Percentiles rank a stretch among this genome's conserved stretches.
These are phyloP conservation scores for Stereocaulon alpinum DNA, from an alignment of 495 filamentous ascomycete genomes.

Conservation along the genomic window DNA sequence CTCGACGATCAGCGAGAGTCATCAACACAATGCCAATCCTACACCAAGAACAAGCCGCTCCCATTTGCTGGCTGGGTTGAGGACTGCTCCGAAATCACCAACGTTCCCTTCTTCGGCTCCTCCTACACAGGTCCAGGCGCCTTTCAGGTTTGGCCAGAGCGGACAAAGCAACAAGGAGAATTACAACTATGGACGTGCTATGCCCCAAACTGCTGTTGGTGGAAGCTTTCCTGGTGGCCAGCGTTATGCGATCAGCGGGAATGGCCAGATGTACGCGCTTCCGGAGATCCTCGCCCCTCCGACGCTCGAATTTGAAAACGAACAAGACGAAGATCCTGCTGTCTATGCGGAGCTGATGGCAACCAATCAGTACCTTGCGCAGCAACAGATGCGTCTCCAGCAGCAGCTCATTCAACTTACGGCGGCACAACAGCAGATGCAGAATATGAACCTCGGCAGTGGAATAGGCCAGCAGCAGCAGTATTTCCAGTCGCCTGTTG, in stretches of 20 bases:
- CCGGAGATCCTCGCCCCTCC: slow-evolving; percentile 81
- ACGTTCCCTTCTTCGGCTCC: slow-evolving; percentile 58
- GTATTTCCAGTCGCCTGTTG: slow-evolving; percentile 29
- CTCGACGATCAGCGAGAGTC: slow-evolving; percentile 54
- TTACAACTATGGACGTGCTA: slow-evolving; percentile 34
- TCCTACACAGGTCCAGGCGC: slow-evolving; percentile 42
- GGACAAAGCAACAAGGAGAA: slow-evolving; percentile 33
- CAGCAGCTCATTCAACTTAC: slow-evolving; percentile 48
- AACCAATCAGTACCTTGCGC: slow-evolving; percentile 74
- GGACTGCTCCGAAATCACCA: slow-evolving; percentile 79
- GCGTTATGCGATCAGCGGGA: slow-evolving; percentile 34
- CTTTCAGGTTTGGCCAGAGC: slow-evolving; percentile 37
- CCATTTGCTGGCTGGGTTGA: slow-evolving; percentile 84
- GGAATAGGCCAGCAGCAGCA: slow-evolving; percentile 32
- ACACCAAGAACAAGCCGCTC: slow-evolving; percentile 91
- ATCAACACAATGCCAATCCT: slow-evolving; percentile 40
- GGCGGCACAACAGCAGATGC: slow-evolving; percentile 59
- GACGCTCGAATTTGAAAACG: slow-evolving; percentile 54
- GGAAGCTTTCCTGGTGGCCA: slow-evolving; percentile 39
- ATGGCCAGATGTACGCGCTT: slow-evolving; percentile 52
- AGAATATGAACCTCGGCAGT: slow-evolving; percentile 48
- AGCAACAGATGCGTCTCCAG: slow-evolving; percentile 78
- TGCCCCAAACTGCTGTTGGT: slow-evolving; percentile 54
- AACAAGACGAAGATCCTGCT: slow-evolving; percentile 61
- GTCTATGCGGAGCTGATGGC: slow-evolving; percentile 74